Evolutionary conservation across 805 yeast species (phyloP).

Genomic region (Pichia nanzhaoensis): DNA sequence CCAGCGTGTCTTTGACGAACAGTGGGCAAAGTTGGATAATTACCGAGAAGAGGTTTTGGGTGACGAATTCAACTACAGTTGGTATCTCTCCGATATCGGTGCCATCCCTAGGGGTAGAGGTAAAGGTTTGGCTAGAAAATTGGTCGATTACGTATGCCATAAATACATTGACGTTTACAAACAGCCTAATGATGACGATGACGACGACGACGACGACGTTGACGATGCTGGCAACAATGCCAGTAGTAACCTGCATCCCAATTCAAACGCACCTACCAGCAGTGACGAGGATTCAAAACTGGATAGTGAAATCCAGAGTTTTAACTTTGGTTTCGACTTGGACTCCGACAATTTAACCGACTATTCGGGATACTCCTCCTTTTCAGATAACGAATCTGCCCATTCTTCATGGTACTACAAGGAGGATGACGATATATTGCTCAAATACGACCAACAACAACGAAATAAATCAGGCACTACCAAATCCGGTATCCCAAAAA

Average conservation of each 20-base stretch:
- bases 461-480: conserved; percentile 10
- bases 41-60: conserved; percentile 40
- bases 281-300: conserved; percentile 24
- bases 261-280: conserved; percentile 8
- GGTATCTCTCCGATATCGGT: conserved; percentile 57
- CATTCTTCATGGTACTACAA: conserved; percentile 31
- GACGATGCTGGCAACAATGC: background rate
- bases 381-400: conserved; percentile 29
- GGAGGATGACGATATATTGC: conserved; percentile 30
- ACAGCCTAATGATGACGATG: conserved; percentile 14
- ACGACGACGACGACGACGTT: conserved; percentile 16
- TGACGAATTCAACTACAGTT: conserved; percentile 34
- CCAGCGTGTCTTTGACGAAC: conserved; percentile 44
- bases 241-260: background rate
- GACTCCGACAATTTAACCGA: conserved; percentile 30
- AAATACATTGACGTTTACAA: conserved; percentile 34
- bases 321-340: conserved; percentile 29
- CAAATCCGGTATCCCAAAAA: conserved; percentile 18
- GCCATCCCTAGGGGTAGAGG: conserved; percentile 53
- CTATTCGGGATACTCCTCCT: conserved; percentile 30
- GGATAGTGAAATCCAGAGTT: conserved; percentile 30
- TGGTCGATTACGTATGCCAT: conserved; percentile 44
- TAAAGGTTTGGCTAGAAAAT: conserved; percentile 47
- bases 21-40: conserved; percentile 38
- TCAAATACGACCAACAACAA: conserved; percentile 28